Conservation (phyloP, 2,329 filamentous ascomycete species). For the Fusarium sp. region DNA sequence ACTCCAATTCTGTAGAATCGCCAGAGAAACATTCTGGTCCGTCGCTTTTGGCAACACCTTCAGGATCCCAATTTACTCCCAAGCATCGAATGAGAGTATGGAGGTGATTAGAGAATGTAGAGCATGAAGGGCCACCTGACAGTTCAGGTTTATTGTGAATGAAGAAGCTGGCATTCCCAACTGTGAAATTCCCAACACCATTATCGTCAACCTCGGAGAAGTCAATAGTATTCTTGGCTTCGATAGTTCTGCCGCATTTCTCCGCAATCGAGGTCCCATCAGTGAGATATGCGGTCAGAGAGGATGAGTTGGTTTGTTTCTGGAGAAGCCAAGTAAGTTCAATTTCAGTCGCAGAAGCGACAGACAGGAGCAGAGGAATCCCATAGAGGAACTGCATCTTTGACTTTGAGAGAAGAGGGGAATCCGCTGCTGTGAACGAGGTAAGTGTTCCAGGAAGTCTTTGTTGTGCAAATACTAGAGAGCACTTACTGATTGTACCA, state of each 20-base stretch:
- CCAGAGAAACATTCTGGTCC: too few relatives aligned
- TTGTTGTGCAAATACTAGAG: neutral
- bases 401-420: neutral
- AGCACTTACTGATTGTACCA: too few relatives aligned
- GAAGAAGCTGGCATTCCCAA: neutral
- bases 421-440: rapidly evolving
- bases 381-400: neutral
- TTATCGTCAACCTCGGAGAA: neutral
- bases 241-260: neutral
- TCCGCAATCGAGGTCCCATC: too few relatives aligned
- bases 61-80: neutral
- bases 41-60: neutral
- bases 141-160: neutral
- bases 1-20: too few relatives aligned
- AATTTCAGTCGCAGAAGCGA: neutral
- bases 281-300: too few relatives aligned
- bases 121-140: neutral
- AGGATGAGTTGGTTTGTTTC: too few relatives aligned
- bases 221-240: neutral
- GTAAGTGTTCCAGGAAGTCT: neutral
- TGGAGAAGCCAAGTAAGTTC: too few relatives aligned
- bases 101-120: too few relatives aligned
- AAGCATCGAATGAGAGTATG: neutral
- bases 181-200: neutral
- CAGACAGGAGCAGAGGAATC: neutral